These are phyloP conservation scores for Hemisphaericaspora nanyangensis DNA, from an alignment of 805 yeast genomes.

Conservation along the genomic window DNA sequence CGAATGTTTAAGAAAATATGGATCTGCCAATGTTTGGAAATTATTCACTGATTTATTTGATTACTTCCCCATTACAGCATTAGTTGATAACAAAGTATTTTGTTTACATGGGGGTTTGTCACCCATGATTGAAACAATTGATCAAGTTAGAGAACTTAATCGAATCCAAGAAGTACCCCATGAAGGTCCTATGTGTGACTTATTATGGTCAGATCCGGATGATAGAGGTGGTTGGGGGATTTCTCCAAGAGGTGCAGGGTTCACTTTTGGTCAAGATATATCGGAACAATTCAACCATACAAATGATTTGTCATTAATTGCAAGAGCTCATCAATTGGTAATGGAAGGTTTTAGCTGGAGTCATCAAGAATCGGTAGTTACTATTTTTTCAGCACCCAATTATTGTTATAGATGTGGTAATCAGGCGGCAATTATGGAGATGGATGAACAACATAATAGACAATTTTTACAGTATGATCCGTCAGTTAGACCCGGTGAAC, in stretches of 20 bases:
- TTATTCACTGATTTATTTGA: conserved; percentile 88
- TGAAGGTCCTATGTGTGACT: conserved; percentile 97
- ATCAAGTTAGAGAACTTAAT: conserved; percentile 86
- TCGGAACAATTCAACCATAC: conserved; percentile 91
- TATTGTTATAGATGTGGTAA: conserved; percentile 97
- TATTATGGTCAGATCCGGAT: conserved; percentile 96
- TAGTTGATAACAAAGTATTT: conserved; percentile 85
- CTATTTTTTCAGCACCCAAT: conserved; percentile 93
- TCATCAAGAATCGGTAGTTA: conserved; percentile 90
- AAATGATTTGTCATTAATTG: conserved; percentile 77
- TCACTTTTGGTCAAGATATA: conserved; percentile 95
- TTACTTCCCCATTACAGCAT: conserved; percentile 89
- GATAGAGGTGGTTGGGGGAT: conserved; percentile 98
- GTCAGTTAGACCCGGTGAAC: conserved; percentile 95
- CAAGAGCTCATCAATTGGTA: conserved; percentile 95
- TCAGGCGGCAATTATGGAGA: conserved; percentile 98
- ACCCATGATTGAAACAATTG: conserved; percentile 90
- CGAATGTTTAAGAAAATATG: conserved; percentile 90
- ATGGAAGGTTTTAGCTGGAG: conserved; percentile 97
- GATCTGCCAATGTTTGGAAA: conserved; percentile 91
- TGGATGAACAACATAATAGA: conserved; percentile 88
- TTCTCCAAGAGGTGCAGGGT: conserved; percentile 97
- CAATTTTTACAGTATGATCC: conserved; percentile 96
- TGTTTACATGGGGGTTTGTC: conserved; percentile 94
- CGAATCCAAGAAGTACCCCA: conserved; percentile 96